A percentile compares a stretch with the other conserved stretches of the same genome.
phyloP scores from a whole-genome alignment of 495 filamentous ascomycete species.

The Xanthoparmelia taractica region DNA sequence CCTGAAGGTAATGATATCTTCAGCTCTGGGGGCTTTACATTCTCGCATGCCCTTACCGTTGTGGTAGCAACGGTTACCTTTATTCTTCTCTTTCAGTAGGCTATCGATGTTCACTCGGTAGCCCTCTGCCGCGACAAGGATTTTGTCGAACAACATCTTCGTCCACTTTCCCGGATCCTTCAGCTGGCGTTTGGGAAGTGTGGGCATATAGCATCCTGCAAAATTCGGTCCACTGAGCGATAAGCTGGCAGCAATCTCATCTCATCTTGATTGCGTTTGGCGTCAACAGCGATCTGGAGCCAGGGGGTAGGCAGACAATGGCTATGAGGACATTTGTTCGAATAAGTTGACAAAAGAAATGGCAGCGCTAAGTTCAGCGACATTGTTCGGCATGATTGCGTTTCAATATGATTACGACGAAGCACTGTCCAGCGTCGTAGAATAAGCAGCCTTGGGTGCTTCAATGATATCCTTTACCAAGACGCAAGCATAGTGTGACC shows the following conservation, averaged over 20 bases:
- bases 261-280: neutral
- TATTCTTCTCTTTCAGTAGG: neutral
- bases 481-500: no score
- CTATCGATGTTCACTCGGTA: neutral
- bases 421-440: neutral
- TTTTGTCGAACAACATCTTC: neutral
- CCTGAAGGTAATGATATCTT: neutral
- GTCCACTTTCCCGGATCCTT: neutral
- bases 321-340: neutral
- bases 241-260: neutral
- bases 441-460: neutral
- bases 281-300: neutral
- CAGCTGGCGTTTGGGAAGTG: neutral
- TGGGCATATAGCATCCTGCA: neutral
- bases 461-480: no score
- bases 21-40: neutral
- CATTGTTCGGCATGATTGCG: neutral
- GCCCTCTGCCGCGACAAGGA: neutral
- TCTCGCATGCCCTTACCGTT: neutral
- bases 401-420: neutral
- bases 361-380: neutral
- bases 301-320: neutral
- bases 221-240: no score
- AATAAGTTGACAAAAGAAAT: neutral
- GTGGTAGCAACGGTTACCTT: neutral